Conservation (phyloP, 768 basidiomycete genomes). For the Cytidiella melzeri region DNA sequence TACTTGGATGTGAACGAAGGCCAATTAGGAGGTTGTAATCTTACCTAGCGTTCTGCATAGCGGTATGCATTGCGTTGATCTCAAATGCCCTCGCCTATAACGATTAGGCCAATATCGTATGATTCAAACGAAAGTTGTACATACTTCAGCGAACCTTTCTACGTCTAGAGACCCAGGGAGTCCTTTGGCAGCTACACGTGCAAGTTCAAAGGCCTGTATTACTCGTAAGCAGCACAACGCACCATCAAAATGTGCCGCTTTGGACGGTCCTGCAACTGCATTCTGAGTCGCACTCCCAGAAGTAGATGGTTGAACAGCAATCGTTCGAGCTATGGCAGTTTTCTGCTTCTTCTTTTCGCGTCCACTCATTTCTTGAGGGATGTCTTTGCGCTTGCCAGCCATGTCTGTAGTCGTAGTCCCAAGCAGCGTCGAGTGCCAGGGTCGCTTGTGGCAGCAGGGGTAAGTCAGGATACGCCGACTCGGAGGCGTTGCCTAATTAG, state of each 20-base stretch:
- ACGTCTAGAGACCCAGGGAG: slow-evolving; percentile 77
- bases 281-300: slow-evolving; percentile 13
- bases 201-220: background rate
- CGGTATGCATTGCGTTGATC: slow-evolving; percentile 82
- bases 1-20: slow-evolving; percentile 22
- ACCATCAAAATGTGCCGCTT: slow-evolving; percentile 36
- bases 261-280: slow-evolving; percentile 37
- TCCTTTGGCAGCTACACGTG: slow-evolving; percentile 19
- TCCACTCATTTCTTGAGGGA: slow-evolving; percentile 21
- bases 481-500: background rate
- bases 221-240: slow-evolving; percentile 11
- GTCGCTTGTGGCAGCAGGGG: too few relatives aligned
- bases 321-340: slow-evolving; percentile 56
- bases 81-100: slow-evolving; percentile 84
- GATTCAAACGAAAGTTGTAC: too few relatives aligned
- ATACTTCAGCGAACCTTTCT: slow-evolving; percentile 81
- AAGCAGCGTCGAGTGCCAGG: too few relatives aligned
- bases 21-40: slow-evolving; percentile 6
- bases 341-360: slow-evolving; percentile 69
- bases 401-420: background rate
- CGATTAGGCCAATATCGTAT: too few relatives aligned
- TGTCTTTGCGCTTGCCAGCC: background rate
- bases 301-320: slow-evolving; percentile 48
- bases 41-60: slow-evolving; percentile 78
- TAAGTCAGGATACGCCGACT: too few relatives aligned